Conservation (phyloP, 805 yeast genomes). For the Starmerella davenportii region DNA sequence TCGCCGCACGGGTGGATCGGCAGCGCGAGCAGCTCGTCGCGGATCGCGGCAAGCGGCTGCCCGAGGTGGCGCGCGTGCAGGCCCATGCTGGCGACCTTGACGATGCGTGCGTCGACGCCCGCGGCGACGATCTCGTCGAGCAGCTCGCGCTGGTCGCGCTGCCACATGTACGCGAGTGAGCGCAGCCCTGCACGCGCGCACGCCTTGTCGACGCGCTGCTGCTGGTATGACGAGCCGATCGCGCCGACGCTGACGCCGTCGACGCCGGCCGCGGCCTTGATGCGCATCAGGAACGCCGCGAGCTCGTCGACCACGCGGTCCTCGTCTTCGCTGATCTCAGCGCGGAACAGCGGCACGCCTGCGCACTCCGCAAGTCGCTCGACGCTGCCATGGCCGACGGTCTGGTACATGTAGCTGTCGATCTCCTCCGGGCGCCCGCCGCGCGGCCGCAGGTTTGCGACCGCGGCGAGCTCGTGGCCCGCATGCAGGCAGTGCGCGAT, state of each 20-base stretch:
- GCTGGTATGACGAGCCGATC: slow-evolving; percentile 82
- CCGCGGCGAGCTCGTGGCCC: slow-evolving; percentile 71
- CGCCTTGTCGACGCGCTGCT: slow-evolving; percentile 84
- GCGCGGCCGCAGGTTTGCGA: slow-evolving; percentile 64
- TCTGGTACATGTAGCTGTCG: slow-evolving; percentile 93
- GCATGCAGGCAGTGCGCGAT: slow-evolving; percentile 67
- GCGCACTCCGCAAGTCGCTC: slow-evolving; percentile 47
- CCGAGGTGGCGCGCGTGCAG: slow-evolving; percentile 51
- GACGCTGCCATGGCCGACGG: slow-evolving; percentile 79
- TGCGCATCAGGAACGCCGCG: slow-evolving; percentile 32
- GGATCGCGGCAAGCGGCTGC: slow-evolving; percentile 40
- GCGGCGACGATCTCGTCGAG: slow-evolving; percentile 66
- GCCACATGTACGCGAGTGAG: slow-evolving; percentile 74
- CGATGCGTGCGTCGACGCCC: slow-evolving; percentile 56
- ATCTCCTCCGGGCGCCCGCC: slow-evolving; percentile 39
- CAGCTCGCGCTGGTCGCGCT: slow-evolving; percentile 58
- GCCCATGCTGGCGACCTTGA: slow-evolving; percentile 90
- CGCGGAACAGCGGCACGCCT: slow-evolving; percentile 64
- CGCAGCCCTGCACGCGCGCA: slow-evolving; percentile 56
- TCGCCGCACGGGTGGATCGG: slow-evolving; percentile 95
- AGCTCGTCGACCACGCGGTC: slow-evolving; percentile 84
- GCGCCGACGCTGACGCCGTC: slow-evolving; percentile 92
- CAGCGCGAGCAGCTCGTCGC: slow-evolving; percentile 35
- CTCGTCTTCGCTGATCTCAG: slow-evolving; percentile 45
- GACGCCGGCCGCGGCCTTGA: slow-evolving; percentile 47